phyloP scores from a whole-genome alignment of 169 alveolate genomes.

The Plasmodium blacklocki region DNA sequence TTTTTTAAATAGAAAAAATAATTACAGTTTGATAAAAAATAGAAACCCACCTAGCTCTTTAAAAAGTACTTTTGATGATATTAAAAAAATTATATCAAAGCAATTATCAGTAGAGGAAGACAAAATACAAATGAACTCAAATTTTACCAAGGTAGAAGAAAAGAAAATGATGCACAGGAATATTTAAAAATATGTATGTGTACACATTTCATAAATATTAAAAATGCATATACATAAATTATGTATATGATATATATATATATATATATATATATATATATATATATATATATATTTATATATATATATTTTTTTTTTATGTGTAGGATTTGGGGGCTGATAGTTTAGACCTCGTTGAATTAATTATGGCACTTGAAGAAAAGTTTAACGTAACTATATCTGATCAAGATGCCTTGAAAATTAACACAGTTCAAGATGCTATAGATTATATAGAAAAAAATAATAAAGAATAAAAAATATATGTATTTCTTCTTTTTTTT shows the following conservation, averaged over 20 bases:
- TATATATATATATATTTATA: background rate
- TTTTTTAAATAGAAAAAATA: constrained; percentile 5
- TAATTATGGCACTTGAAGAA: constrained; percentile 89
- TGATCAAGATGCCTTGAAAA: constrained; percentile 85
- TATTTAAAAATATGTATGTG: background rate
- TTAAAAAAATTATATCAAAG: constrained; percentile 45
- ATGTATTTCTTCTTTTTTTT: background rate
- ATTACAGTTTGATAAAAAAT: background rate
- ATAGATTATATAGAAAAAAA: constrained; percentile 77
- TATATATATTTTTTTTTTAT: background rate
- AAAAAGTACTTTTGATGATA: constrained; percentile 36
- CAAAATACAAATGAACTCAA: constrained; percentile 32
- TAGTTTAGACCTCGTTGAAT: constrained; percentile 87
- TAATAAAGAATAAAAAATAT: constrained; percentile 43
- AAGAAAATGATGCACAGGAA: background rate
- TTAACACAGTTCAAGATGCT: constrained; percentile 83
- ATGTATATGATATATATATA: background rate
- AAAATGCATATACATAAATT: constrained; percentile 7
- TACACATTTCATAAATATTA: background rate
- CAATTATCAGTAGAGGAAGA: constrained; percentile 75
- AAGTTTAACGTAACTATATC: constrained; percentile 86
- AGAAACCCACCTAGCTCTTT: constrained; percentile 5
- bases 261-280: background rate
- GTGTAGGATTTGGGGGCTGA: constrained; percentile 90
- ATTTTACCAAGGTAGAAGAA: constrained; percentile 41